These are phyloP conservation scores for Citrus sinensis DNA, from an alignment of 345 rosid species.

Conservation along the genomic window DNA sequence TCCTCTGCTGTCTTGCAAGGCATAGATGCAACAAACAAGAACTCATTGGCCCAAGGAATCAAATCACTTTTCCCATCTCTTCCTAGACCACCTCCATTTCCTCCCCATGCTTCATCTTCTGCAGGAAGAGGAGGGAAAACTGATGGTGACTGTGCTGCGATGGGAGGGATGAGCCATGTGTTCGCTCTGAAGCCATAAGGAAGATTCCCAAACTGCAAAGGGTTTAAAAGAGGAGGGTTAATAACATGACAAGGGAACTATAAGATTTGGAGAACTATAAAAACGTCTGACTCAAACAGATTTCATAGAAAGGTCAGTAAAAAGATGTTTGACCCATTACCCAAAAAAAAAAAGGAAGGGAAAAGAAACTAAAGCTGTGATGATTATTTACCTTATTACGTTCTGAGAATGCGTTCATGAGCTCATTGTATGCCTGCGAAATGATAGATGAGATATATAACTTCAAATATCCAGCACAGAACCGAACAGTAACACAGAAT, in stretches of 20 bases:
- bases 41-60: constrained; percentile 84
- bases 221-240: not conserved
- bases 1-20: constrained; percentile 90
- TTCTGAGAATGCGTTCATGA: constrained; percentile 82
- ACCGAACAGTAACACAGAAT: not conserved
- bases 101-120: constrained; percentile 94
- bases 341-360: not conserved
- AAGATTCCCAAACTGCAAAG: constrained; percentile 90
- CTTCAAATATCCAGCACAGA: not conserved
- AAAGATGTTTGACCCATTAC: not conserved
- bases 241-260: not conserved
- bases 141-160: constrained; percentile 70
- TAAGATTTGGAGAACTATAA: not conserved
- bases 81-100: constrained; percentile 93
- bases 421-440: constrained; percentile 78
- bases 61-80: constrained; percentile 71
- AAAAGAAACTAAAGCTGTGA: not conserved
- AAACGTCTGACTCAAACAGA: not conserved
- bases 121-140: constrained; percentile 69
- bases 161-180: constrained; percentile 92
- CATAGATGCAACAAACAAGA: constrained; percentile 75
- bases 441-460: constrained; percentile 14
- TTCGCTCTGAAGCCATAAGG: constrained; percentile 97
- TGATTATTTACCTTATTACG: constrained; percentile 73
- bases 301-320: constrained; percentile 9